Conservation (phyloP, 2,329 filamentous ascomycete species). For the Orbilia quercus region DNA sequence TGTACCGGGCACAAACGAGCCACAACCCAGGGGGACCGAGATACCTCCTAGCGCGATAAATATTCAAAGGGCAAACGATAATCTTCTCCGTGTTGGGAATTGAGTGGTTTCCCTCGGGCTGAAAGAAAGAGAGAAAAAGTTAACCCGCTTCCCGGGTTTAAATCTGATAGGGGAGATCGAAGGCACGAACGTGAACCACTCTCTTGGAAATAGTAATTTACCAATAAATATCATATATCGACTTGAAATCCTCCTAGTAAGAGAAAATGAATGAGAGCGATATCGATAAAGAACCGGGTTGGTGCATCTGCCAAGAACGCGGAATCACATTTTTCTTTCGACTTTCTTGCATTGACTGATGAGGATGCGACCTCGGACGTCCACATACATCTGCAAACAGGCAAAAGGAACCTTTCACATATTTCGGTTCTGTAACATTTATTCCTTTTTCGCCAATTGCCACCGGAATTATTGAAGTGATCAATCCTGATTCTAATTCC, state of each 20-base stretch:
- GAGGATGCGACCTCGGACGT: conserved; percentile 37
- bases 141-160: no score
- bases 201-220: no score
- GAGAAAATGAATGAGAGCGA: neutral
- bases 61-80: neutral
- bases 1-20: neutral
- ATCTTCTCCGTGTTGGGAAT: conserved; percentile 18
- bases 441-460: no score
- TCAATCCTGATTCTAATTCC: conserved; percentile 21
- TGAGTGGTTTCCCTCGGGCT: conserved; percentile 11
- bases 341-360: no score
- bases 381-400: conserved; percentile 29
- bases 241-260: no score
- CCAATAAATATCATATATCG: no score
- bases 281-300: conserved; percentile 37
- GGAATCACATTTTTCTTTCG: conserved; percentile 24
- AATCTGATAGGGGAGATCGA: no score
- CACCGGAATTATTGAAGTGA: no score
- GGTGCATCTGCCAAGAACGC: neutral
- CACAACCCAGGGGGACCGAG: neutral
- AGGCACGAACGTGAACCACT: no score
- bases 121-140: no score
- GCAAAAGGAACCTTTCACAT: conserved; percentile 17
- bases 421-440: conserved; percentile 7
- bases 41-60: neutral